Evolutionary conservation across 2,329 filamentous ascomycete genomes (phyloP), one percentile per base, ranked within the genome.

Genomic region (Colletotrichum endophyticum): DNA sequence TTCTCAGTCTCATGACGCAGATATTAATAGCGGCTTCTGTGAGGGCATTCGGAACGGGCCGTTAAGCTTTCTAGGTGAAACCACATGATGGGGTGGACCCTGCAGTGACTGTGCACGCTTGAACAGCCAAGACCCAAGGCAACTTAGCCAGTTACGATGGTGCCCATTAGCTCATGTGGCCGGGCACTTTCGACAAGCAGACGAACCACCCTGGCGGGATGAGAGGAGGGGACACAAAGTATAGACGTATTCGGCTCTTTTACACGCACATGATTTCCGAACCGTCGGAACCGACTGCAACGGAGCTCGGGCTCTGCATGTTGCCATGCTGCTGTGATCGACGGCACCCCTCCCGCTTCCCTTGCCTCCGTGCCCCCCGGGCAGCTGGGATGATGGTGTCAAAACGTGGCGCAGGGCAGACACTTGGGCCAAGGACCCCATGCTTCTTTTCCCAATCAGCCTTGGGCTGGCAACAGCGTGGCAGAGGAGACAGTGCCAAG

Each of bases 1-100:
- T 39, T 19, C 25, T 28, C 22, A 19, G n/a, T 64, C n/a, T 44
- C 32, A 39, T 39, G n/a, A 27, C 15, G n/a, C 11, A 28, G 25
- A 53, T 28, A 56, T 62, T 63, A 25, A 63, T 49, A 66, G 64
- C 8, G 27, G 44, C 22, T 22, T 36, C n/a, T 53, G 25, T 57
- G 70, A 76, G 44, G 44, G 57, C 59, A 73, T 73, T 69, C 73
- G 73, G 73, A 69, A 73, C 73, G 73, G 70, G 8, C 73, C 70
- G 73, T 76, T 69, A 66, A 53, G 64, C 70, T 76, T 62, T 63
- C 22, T 19, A 27, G 9, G 27, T 73, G 73, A 76, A 73, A 69
- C 73, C 12, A 16, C 16, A 5, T 15, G 44, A 32, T 34, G 32
- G 44, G 64, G 57, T 64, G 27, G 64, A 59, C 44, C 59, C 64